Evolutionary conservation across 345 rosid species (phyloP).

Genomic region (Corymbia maculata): DNA sequence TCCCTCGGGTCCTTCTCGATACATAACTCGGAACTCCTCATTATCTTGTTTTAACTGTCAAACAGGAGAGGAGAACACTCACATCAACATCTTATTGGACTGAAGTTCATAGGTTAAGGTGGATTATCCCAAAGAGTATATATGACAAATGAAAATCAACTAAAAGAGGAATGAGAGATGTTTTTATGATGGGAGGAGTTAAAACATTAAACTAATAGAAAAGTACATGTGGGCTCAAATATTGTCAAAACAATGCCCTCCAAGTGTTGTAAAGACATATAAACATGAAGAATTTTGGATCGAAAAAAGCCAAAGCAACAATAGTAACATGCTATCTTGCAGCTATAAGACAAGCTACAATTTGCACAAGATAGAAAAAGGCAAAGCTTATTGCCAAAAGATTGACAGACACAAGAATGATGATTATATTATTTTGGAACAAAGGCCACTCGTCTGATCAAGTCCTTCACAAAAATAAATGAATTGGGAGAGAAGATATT

Average conservation of each 20-base stretch:
- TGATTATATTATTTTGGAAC: background rate
- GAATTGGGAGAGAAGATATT: background rate
- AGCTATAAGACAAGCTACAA: background rate
- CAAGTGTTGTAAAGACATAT: background rate
- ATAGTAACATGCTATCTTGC: background rate
- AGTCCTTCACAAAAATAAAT: background rate
- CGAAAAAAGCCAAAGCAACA: background rate
- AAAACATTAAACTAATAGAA: background rate
- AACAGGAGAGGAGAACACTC: background rate
- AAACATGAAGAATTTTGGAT: background rate
- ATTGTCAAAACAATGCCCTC: background rate
- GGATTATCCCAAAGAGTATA: background rate
- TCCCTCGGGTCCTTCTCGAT: conserved; percentile 81
- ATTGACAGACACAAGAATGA: background rate
- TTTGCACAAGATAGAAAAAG: background rate
- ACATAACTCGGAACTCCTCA: conserved; percentile 89
- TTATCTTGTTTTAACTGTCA: conserved; percentile 65
- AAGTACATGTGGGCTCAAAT: background rate
- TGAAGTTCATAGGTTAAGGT: background rate
- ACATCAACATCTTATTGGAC: background rate
- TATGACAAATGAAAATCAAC: background rate
- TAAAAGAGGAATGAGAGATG: background rate
- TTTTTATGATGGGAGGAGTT: background rate
- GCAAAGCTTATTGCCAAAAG: background rate
- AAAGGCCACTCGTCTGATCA: background rate